Conservation (phyloP, 2,329 filamentous ascomycete genomes). For the Dactylellina leptospora region DNA sequence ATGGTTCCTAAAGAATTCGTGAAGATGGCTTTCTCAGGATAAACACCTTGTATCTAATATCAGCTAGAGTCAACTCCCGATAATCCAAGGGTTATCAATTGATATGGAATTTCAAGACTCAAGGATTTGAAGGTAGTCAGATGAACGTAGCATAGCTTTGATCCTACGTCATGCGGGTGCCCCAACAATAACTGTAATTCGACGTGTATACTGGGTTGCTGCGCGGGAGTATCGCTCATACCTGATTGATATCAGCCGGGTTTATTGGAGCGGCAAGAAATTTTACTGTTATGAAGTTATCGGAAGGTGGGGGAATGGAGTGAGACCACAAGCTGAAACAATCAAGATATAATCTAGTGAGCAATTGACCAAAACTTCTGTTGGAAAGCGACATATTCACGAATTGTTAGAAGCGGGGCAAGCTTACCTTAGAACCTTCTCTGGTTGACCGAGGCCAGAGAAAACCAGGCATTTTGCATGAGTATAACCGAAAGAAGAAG, state of each 20-base stretch:
- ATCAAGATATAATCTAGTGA: background rate
- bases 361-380: background rate
- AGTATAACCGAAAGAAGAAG: constrained; percentile 70
- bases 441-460: constrained; percentile 76
- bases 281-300: constrained; percentile 77
- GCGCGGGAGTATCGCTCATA: too few species aligned
- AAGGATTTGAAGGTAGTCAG: too few species aligned
- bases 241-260: constrained; percentile 94
- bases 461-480: constrained; percentile 85
- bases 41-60: constrained; percentile 81
- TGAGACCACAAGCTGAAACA: constrained; percentile 71
- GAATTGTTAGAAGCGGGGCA: background rate
- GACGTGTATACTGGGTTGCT: too few species aligned
- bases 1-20: constrained; percentile 78
- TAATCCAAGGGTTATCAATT: too few species aligned
- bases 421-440: constrained; percentile 72
- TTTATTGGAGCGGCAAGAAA: constrained; percentile 93
- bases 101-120: too few species aligned
- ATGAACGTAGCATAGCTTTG: too few species aligned
- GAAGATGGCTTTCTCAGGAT: constrained; percentile 84
- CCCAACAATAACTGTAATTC: too few species aligned
- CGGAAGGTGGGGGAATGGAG: constrained; percentile 78
- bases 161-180: too few species aligned
- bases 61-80: background rate
- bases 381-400: too few species aligned